Evolutionary conservation across 495 filamentous ascomycete genomes (phyloP).

Genomic region (Lepidopterella palustris): DNA sequence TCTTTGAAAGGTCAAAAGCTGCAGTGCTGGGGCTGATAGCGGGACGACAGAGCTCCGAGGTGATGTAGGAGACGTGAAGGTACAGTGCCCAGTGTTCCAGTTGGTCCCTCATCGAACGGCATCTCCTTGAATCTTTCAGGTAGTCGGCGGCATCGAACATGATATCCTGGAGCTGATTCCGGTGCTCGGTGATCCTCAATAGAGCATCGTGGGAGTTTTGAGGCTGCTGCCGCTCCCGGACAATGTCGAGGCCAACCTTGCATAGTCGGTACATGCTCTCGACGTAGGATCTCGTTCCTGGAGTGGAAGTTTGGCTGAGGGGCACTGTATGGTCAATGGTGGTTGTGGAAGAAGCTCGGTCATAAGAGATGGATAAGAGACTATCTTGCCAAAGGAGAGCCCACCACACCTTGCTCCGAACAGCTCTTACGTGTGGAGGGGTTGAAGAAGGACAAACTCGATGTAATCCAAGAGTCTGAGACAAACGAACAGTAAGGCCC

Average conservation of each 20-base stretch:
- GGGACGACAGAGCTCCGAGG: conserved; percentile 55
- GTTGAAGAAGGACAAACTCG: conserved; percentile 46
- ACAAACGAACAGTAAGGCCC: conserved; percentile 55
- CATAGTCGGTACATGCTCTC: conserved; percentile 50
- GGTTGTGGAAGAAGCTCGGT: conserved; percentile 49
- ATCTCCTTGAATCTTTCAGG: conserved; percentile 46
- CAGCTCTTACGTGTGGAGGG: conserved; percentile 19
- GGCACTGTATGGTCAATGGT: conserved; percentile 47
- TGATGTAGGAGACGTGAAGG: conserved; percentile 53
- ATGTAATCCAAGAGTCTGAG: conserved; percentile 52
- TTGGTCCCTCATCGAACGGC: conserved; percentile 44
- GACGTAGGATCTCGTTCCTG: conserved; percentile 45
- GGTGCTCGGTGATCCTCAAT: conserved; percentile 46
- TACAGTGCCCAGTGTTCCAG: conserved; percentile 52
- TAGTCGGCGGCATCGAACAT: conserved; percentile 48
- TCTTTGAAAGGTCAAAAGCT: conserved; percentile 37
- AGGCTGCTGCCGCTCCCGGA: conserved; percentile 47
- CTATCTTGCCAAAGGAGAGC: conserved; percentile 58
- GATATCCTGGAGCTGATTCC: conserved; percentile 46
- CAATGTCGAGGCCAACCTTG: conserved; percentile 49
- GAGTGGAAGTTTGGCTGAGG: conserved; percentile 37
- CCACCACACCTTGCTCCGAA: conserved; percentile 42
- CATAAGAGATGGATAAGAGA: conserved; percentile 55
- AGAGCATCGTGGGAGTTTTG: conserved; percentile 40
- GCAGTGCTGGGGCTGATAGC: conserved; percentile 47